phyloP scores from a whole-genome alignment of 2,329 filamentous ascomycete genomes.

The Coniosporium tulheliwenetii region DNA sequence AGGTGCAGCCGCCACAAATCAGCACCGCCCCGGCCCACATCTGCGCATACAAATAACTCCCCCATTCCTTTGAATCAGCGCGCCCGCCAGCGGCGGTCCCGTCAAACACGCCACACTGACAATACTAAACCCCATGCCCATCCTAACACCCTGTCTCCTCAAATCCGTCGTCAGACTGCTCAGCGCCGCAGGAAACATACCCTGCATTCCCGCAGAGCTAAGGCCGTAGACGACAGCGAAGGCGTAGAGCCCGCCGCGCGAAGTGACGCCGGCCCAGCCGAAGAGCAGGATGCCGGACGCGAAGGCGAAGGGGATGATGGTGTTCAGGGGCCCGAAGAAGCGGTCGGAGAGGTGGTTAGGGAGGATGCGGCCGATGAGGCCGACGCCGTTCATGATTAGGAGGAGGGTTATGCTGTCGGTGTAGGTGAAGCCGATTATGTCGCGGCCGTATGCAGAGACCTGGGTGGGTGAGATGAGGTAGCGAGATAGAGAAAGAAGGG shows the following conservation, averaged over 20 bases:
- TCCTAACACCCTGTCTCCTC: slow-evolving; percentile 28
- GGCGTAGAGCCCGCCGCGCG: slow-evolving; percentile 19
- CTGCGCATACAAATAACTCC: slow-evolving; percentile 28
- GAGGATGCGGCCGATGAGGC: slow-evolving; percentile 38
- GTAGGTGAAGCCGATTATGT: slow-evolving; percentile 27
- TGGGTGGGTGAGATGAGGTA: slow-evolving; percentile 6
- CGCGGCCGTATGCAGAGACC: slow-evolving; percentile 21
- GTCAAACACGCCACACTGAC: slow-evolving; percentile 28
- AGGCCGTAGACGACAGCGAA: slow-evolving; percentile 31
- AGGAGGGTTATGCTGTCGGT: slow-evolving; percentile 37
- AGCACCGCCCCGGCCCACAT: slow-evolving; percentile 8
- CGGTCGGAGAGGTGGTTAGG: slow-evolving; percentile 38
- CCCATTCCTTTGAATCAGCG: slow-evolving; percentile 24
- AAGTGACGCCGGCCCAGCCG: slow-evolving; percentile 38
- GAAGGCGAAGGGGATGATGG: slow-evolving; percentile 34
- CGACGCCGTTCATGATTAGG: slow-evolving; percentile 41
- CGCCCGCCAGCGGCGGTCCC: slow-evolving; percentile 31
- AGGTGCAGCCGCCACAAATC: neutral
- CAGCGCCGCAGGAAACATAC: slow-evolving; percentile 27
- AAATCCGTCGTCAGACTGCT: slow-evolving; percentile 29
- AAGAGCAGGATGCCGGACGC: slow-evolving; percentile 34
- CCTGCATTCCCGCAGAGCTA: slow-evolving; percentile 27
- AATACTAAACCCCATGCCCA: slow-evolving; percentile 32
- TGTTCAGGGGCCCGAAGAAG: slow-evolving; percentile 38
- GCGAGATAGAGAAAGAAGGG: slow-evolving; percentile 20